Percentiles rank a stretch among this genome's conserved stretches.
Evolutionary conservation across 2,329 filamentous ascomycete species (phyloP).

Genomic region (Hymenotorrendiella dingleyae): DNA sequence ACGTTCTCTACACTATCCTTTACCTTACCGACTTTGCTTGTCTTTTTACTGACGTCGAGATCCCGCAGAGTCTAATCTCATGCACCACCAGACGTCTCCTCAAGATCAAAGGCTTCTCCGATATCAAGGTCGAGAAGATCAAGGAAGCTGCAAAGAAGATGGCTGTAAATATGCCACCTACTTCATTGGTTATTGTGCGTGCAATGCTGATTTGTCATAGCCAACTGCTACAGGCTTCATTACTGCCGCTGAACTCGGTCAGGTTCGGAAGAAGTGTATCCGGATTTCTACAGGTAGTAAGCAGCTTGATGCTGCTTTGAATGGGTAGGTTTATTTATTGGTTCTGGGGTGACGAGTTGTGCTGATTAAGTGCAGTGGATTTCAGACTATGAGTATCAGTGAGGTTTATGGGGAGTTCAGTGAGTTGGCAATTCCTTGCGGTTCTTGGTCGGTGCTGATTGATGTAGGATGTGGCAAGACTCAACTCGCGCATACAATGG

Average conservation of each 20-base stretch:
- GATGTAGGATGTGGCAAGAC: constrained; percentile 56
- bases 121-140: constrained; percentile 65
- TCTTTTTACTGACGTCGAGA: constrained; percentile 5
- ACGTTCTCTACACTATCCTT: constrained; percentile 19
- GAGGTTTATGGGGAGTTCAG: constrained; percentile 57
- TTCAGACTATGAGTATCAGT: constrained; percentile 65
- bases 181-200: background rate
- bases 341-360: background rate
- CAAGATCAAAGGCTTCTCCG: constrained; percentile 66
- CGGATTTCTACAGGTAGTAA: constrained; percentile 66
- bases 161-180: constrained; percentile 24
- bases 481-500: constrained; percentile 63
- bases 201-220: constrained; percentile 32
- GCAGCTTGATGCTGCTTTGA: constrained; percentile 58
- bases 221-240: constrained; percentile 56
- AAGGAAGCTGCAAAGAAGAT: constrained; percentile 54
- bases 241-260: constrained; percentile 58
- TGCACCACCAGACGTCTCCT: constrained; percentile 54
- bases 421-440: constrained; percentile 16
- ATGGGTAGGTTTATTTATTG: constrained; percentile 40
- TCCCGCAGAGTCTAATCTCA: constrained; percentile 49
- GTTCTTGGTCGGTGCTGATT: background rate
- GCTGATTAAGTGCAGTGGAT: constrained; percentile 43
- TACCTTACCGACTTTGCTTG: background rate
- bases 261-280: constrained; percentile 56